phyloP scores from a whole-genome alignment of 371 early-diverging fungal genomes.

The Mucor saturninus region DNA sequence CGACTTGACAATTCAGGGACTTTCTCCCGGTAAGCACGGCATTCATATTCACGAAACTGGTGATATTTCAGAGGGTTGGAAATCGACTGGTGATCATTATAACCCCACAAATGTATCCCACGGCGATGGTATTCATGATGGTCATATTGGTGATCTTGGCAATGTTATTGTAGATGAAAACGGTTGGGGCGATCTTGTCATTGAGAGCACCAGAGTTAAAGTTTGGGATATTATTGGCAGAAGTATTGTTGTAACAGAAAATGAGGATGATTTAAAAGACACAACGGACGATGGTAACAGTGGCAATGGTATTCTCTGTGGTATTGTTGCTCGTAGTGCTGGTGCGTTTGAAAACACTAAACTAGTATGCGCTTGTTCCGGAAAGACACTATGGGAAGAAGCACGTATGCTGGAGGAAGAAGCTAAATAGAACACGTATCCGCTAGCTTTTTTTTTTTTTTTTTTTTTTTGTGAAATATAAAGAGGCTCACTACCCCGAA shows the following conservation, averaged over 20 bases:
- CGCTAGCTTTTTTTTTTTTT: not conserved
- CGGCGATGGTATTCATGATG: slow-evolving; percentile 53
- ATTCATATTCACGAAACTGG: slow-evolving; percentile 81
- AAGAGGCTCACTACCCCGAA: too few relatives aligned
- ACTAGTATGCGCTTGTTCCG: slow-evolving; percentile 86
- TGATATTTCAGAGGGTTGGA: slow-evolving; percentile 71
- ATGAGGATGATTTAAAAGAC: slow-evolving; percentile 51
- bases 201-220: slow-evolving; percentile 73
- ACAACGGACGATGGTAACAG: slow-evolving; percentile 59
- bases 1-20: slow-evolving; percentile 76
- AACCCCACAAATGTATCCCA: slow-evolving; percentile 62
- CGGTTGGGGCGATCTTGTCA: slow-evolving; percentile 78
- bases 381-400: slow-evolving; percentile 90
- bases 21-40: slow-evolving; percentile 71
- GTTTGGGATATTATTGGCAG: slow-evolving; percentile 91
- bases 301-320: slow-evolving; percentile 74
- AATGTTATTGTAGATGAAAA: slow-evolving; percentile 68
- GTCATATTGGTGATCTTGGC: slow-evolving; percentile 74
- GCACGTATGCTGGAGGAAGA: slow-evolving; percentile 40
- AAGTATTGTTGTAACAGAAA: slow-evolving; percentile 72
- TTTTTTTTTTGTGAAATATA: too few relatives aligned
- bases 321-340: slow-evolving; percentile 88
- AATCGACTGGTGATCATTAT: slow-evolving; percentile 63
- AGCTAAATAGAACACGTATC: not conserved
- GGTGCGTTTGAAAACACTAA: slow-evolving; percentile 91